Conservation (phyloP, 139 green algal genomes). For the Chlorella sp. region DNA sequence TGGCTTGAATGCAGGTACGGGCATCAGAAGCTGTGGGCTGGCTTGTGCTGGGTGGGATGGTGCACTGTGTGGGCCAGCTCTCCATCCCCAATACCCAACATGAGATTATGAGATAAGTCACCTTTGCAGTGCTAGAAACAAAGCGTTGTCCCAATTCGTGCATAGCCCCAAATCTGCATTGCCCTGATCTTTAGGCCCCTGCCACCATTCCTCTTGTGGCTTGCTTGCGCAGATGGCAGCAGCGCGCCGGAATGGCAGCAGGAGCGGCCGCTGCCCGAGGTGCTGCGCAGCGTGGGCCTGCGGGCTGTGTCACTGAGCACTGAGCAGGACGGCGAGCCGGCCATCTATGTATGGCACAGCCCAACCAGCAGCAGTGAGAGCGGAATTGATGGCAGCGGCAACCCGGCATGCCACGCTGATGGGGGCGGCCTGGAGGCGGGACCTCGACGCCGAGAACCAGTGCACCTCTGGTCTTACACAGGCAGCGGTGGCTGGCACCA, state of each 20-base stretch:
- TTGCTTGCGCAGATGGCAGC: background rate
- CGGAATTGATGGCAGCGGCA: background rate
- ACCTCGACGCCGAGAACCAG: too few species aligned
- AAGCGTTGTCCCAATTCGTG: too few species aligned
- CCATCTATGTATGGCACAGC: conserved; percentile 8
- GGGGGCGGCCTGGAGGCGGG: background rate
- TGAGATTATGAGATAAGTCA: too few species aligned
- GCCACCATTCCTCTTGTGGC: too few species aligned
- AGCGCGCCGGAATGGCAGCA: conserved; percentile 22
- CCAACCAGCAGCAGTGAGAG: background rate
- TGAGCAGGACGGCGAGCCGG: background rate
- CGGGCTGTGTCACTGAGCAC: background rate
- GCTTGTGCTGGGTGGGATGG: too few species aligned
- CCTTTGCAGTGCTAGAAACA: too few species aligned
- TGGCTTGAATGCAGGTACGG: conserved; percentile 15
- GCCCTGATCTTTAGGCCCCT: too few species aligned
- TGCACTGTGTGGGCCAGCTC: too few species aligned
- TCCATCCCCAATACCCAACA: too few species aligned
- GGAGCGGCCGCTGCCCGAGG: background rate
- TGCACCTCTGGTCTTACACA: conserved; percentile 13
- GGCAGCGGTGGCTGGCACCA: background rate
- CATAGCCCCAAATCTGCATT: too few species aligned
- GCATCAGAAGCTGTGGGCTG: background rate
- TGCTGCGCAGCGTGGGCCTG: background rate
- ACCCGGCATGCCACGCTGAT: background rate